Evolutionary conservation across 129 eudicot genomes (phyloP).

Genomic region (Erigeron canadensis): DNA sequence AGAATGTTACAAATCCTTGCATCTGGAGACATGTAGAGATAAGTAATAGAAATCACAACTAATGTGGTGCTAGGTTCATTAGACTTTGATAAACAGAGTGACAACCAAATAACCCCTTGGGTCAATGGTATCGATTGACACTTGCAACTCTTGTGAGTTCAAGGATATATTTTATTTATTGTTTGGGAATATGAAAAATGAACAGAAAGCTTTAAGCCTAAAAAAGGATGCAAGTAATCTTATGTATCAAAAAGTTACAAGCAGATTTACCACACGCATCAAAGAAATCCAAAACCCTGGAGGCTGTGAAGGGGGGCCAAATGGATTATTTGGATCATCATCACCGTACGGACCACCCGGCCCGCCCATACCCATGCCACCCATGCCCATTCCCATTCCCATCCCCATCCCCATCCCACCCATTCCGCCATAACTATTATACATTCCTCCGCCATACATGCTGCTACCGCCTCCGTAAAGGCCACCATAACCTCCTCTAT

Average conservation of each 20-base stretch:
- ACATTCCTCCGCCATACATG: constrained; percentile 59
- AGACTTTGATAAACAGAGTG: background rate
- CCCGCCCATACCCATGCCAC: constrained; percentile 59
- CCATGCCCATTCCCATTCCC: constrained; percentile 60
- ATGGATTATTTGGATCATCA: constrained; percentile 94
- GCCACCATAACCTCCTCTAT: constrained; percentile 75
- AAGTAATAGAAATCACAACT: background rate
- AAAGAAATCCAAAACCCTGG: constrained; percentile 97
- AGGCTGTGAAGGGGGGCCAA: constrained; percentile 75
- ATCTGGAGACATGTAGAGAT: constrained; percentile 43
- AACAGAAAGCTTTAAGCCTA: background rate
- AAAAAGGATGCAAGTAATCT: background rate
- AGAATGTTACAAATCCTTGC: constrained; percentile 86
- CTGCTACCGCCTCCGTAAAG: constrained; percentile 71
- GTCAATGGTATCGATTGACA: background rate
- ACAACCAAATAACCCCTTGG: constrained; percentile 1
- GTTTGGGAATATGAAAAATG: background rate
- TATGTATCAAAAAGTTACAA: background rate
- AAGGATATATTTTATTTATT: background rate
- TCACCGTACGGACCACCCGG: constrained; percentile 88
- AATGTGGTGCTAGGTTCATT: background rate
- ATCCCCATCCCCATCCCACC: constrained; percentile 38
- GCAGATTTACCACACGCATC: constrained; percentile 82
- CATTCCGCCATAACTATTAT: constrained; percentile 58
- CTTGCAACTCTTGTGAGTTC: background rate